phyloP scores from a whole-genome alignment of 192 early-diverging fungal genomes.

The Backusella westeae region DNA sequence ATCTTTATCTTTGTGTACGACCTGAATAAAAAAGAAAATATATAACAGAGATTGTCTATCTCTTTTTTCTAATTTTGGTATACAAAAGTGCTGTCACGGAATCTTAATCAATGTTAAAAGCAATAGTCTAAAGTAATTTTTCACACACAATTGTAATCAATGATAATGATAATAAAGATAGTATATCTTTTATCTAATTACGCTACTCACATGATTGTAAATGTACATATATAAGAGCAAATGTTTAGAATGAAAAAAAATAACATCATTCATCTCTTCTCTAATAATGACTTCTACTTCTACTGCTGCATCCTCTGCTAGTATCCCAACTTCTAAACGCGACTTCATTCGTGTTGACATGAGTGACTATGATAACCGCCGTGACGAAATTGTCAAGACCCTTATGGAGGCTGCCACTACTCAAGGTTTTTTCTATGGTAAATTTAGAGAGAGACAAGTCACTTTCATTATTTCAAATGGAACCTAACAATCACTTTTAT shows the following conservation, averaged over 20 bases:
- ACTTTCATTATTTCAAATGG: background rate
- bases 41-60: background rate
- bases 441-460: background rate
- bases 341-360: conserved; percentile 20
- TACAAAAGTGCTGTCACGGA: background rate
- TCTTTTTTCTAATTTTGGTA: background rate
- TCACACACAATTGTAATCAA: background rate
- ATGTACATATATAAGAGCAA: background rate
- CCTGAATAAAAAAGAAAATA: background rate
- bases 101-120: background rate
- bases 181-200: background rate
- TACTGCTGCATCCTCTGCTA: conserved; percentile 4
- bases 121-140: background rate
- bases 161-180: background rate
- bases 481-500: background rate
- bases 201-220: background rate
- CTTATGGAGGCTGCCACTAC: conserved; percentile 24
- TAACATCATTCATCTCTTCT: background rate
- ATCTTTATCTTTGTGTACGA: conserved; percentile 2
- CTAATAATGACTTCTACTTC: background rate
- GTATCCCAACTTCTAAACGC: background rate
- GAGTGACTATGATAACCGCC: conserved; percentile 17
- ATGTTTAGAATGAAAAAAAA: background rate
- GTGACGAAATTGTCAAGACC: conserved; percentile 18
- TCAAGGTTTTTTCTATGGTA: conserved; percentile 36